phyloP scores from a whole-genome alignment of 2,329 filamentous ascomycete genomes.

The Hymenoscyphus repandus region DNA sequence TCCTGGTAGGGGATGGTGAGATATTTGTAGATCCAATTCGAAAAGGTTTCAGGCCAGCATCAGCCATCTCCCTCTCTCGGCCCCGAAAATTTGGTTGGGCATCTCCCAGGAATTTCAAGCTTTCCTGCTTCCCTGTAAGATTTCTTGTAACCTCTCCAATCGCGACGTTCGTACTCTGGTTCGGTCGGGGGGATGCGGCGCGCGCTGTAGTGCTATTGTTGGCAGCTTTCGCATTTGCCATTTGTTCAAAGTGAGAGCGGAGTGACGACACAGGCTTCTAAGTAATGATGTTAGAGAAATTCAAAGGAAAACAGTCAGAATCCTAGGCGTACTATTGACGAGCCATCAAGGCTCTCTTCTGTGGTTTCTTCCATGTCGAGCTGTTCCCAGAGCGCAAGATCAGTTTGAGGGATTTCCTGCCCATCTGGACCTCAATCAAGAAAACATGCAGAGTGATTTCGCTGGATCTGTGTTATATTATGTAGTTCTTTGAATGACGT shows the following conservation, averaged over 20 bases:
- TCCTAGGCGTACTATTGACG: constrained; percentile 55
- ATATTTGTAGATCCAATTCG: constrained; percentile 18
- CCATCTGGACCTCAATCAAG: constrained; percentile 17
- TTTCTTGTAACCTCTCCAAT: constrained; percentile 17
- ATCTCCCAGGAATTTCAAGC: constrained; percentile 15
- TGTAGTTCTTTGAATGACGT: constrained; percentile 3
- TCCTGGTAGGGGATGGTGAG: constrained; percentile 27
- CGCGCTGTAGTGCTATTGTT: constrained; percentile 24
- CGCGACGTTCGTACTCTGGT: constrained; percentile 12
- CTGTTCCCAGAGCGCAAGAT: constrained; percentile 11
- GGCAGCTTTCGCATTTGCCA: constrained; percentile 47
- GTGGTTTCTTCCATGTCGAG: constrained; percentile 38
- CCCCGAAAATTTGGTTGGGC: constrained; percentile 18
- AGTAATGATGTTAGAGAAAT: constrained; percentile 6
- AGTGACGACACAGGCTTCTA: constrained; percentile 80
- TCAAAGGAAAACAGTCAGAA: background rate
- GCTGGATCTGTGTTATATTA: background rate
- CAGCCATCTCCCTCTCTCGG: constrained; percentile 20
- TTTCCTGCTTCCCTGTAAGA: constrained; percentile 16
- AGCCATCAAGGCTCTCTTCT: constrained; percentile 64
- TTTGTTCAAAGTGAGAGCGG: constrained; percentile 75
- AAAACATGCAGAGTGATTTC: constrained; percentile 8
- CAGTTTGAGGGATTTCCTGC: constrained; percentile 13
- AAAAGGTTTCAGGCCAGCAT: constrained; percentile 22
- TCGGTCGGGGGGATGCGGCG: constrained; percentile 26